Conservation (phyloP, 2,329 filamentous ascomycete species). For the Fusarium sp. region DNA sequence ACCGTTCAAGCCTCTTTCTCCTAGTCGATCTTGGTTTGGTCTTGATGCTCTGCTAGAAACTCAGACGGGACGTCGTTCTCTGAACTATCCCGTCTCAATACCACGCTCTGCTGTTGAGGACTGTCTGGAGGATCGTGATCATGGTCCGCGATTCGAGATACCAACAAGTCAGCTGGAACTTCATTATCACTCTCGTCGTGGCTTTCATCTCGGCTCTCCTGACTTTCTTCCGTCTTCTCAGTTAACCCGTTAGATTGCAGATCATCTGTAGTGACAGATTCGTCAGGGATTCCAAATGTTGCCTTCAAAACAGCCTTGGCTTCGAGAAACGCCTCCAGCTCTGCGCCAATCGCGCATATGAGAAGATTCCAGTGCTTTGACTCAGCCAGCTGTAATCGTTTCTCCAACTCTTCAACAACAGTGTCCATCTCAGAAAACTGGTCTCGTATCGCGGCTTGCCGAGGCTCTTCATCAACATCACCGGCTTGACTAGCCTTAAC, state of each 20-base stretch:
- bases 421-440: constrained; percentile 69
- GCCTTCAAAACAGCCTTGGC: constrained; percentile 67
- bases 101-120: constrained; percentile 27
- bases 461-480: constrained; percentile 51
- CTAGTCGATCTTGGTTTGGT: constrained; percentile 32
- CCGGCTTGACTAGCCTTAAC: constrained; percentile 58
- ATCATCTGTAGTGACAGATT: constrained; percentile 14
- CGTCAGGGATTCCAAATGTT: constrained; percentile 31
- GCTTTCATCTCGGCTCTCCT: constrained; percentile 27
- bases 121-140: constrained; percentile 33
- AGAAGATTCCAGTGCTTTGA: constrained; percentile 78
- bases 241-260: constrained; percentile 3
- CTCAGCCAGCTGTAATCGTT: constrained; percentile 68
- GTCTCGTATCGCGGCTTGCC: constrained; percentile 57
- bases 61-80: constrained; percentile 65
- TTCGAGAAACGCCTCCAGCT: constrained; percentile 75
- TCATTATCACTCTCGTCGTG: constrained; percentile 58
- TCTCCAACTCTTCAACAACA: constrained; percentile 68
- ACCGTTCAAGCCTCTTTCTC: constrained; percentile 6
- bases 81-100: constrained; percentile 50
- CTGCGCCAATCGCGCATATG: constrained; percentile 81
- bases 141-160: constrained; percentile 51
- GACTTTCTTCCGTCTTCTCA: not conserved
- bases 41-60: constrained; percentile 62
- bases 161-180: constrained; percentile 58